Percentiles rank a stretch among this genome's conserved stretches.
Evolutionary conservation across 2,329 filamentous ascomycete species (phyloP).

Genomic region (Drechslera avenae): DNA sequence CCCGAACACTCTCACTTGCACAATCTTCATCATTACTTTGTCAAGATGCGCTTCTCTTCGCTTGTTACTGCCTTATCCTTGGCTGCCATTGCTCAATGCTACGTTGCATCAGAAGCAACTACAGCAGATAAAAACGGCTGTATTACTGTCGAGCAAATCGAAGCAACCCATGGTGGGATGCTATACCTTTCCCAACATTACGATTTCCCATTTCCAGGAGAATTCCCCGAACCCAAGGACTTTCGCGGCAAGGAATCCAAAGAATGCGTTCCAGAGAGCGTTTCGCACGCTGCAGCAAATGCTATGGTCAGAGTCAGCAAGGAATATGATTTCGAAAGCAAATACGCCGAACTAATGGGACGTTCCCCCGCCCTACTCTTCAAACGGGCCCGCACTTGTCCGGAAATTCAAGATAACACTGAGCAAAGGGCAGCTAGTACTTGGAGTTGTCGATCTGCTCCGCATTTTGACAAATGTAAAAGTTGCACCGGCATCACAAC

Average conservation of each 20-base stretch:
- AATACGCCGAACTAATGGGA: neutral
- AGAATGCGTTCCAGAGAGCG: neutral
- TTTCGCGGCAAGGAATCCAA: neutral
- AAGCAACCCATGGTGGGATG: neutral
- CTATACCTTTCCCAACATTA: neutral
- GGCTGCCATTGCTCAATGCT: neutral
- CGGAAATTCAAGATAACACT: neutral
- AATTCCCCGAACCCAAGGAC: neutral
- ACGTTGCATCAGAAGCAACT: neutral
- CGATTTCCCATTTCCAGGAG: neutral
- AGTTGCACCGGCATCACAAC: neutral
- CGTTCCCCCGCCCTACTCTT: neutral
- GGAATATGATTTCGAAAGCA: neutral
- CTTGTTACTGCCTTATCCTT: neutral
- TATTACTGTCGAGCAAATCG: neutral
- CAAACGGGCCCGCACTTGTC: neutral
- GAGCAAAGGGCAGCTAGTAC: neutral
- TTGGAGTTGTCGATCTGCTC: conserved; percentile 1
- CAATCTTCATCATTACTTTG: neutral
- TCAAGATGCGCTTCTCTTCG: conserved; percentile 1
- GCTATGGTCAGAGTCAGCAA: neutral
- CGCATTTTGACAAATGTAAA: neutral
- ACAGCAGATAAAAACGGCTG: neutral
- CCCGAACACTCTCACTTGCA: neutral
- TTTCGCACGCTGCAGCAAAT: neutral